phyloP scores from a whole-genome alignment of 2,329 filamentous ascomycete species.

The Penicillium sp. region DNA sequence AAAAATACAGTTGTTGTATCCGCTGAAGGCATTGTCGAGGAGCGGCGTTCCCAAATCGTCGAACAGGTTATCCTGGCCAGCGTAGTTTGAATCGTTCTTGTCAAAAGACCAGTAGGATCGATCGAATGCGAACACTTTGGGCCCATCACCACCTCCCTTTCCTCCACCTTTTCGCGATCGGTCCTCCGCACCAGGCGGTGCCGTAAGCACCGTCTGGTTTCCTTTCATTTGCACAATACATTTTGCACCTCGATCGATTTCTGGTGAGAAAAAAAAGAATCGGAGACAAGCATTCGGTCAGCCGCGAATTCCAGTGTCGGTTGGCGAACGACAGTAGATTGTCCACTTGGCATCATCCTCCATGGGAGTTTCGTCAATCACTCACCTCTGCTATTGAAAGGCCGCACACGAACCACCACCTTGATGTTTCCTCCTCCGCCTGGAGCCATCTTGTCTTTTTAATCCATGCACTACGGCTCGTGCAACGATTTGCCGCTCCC shows the following conservation, averaged over 20 bases:
- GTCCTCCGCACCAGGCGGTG: conserved; percentile 58
- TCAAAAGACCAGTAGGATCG: conserved; percentile 98
- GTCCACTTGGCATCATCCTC: background rate
- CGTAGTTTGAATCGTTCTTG: conserved; percentile 72
- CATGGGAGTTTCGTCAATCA: conserved; percentile 2
- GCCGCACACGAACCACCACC: conserved; percentile 94
- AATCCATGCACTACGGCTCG: conserved; percentile 31
- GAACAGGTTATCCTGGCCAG: conserved; percentile 84
- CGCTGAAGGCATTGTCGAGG: conserved; percentile 94
- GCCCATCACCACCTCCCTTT: conserved; percentile 61
- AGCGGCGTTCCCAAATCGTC: conserved; percentile 81
- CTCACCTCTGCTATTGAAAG: conserved; percentile 90
- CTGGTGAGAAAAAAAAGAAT: conserved; percentile 42
- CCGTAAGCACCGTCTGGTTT: conserved; percentile 77
- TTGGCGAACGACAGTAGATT: background rate
- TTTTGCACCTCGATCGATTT: conserved; percentile 86
- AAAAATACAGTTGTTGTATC: conserved; percentile 99
- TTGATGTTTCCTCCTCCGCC: conserved; percentile 94
- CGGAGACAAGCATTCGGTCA: conserved; percentile 6
- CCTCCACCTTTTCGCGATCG: conserved; percentile 44
- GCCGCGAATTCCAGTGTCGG: background rate
- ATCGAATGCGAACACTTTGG: conserved; percentile 92
- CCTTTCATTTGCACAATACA: conserved; percentile 97
- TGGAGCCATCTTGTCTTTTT: conserved; percentile 52
- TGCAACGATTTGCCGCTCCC: conserved; percentile 10